Evolutionary conservation across 306 rosid species (phyloP), one percentile per base, ranked within the genome.

Genomic region (Quercus robur): DNA sequence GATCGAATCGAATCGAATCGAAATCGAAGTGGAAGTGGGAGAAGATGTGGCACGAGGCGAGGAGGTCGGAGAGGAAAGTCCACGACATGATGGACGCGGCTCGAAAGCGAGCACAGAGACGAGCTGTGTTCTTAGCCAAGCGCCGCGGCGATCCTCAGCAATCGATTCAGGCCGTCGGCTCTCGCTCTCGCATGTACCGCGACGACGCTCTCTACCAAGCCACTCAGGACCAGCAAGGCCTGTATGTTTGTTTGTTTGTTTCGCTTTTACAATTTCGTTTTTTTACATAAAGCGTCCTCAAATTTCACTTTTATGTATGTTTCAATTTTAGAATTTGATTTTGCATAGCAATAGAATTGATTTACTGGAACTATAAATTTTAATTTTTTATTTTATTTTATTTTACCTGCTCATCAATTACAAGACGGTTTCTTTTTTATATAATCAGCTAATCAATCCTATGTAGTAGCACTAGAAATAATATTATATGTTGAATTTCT

Each of bases 31-130:
- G 41, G 54, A 41, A 44, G 9, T 14, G 68, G 4, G 56, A 56
- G 58, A 85, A 68, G 84, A 93, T 95, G 99, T 95, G 99, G 99
- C 99, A 95, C 88, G 99, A 95, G 72, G 99, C 98, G 10, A 77
- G 98, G 83, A 80, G 94, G 80, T 95, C 99, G 85, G 99, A 95
- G 97, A 87, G 86, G 94, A 95, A 93, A 86, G 99, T 95, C 62
- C 98, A 95, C 76, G 99, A 93, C 85, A 86, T 95, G 97, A 95
- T 95, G 99, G 99, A 95, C 93, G 97, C 97, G 0, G 99, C 99
- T 80, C 95, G 99, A 13, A 93, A 93, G 79, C 90, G 99, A 84
- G 99, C 99, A 25, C 99, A 95, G 67, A 75, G 99, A 33, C 91
- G 99, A 33, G 99, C 99, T 56, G 87, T 95, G 31, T 95, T 90